Evolutionary conservation across 2,329 filamentous ascomycete species (phyloP).

Genomic region (Aspergillus hortae): DNA sequence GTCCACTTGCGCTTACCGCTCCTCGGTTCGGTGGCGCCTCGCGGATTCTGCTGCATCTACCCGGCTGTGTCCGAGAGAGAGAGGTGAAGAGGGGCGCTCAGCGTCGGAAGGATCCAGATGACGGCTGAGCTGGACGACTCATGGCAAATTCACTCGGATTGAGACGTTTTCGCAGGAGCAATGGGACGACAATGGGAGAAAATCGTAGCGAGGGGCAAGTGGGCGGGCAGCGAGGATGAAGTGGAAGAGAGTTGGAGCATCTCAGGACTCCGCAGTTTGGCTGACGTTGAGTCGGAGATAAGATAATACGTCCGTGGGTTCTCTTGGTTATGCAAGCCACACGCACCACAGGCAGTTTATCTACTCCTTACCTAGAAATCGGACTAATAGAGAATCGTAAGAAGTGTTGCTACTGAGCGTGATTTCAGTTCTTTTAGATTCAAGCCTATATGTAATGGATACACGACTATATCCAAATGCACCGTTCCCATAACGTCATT

Average conservation of each 20-base stretch:
- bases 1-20: slow-evolving; percentile 42
- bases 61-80: slow-evolving; percentile 29
- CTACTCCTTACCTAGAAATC: neutral
- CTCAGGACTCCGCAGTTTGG: slow-evolving; percentile 10
- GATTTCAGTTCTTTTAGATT: neutral
- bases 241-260: slow-evolving; percentile 2
- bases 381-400: neutral
- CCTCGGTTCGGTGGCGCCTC: slow-evolving; percentile 36
- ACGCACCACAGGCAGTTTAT: neutral
- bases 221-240: slow-evolving; percentile 6
- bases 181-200: slow-evolving; percentile 2
- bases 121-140: slow-evolving; percentile 10
- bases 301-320: slow-evolving; percentile 25
- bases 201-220: neutral
- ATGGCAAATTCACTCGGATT: slow-evolving; percentile 12
- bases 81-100: slow-evolving; percentile 17
- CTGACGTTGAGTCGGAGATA: slow-evolving; percentile 25
- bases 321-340: too few relatives aligned
- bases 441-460: slow-evolving; percentile 1
- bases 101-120: slow-evolving; percentile 17
- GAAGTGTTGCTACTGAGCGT: neutral
- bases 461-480: slow-evolving; percentile 8
- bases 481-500: slow-evolving; percentile 14
- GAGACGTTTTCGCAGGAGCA: neutral
- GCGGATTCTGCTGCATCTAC: slow-evolving; percentile 42